Evolutionary conservation across 441 rosid species (phyloP).

Genomic region (Arabidopsis lyrata): DNA sequence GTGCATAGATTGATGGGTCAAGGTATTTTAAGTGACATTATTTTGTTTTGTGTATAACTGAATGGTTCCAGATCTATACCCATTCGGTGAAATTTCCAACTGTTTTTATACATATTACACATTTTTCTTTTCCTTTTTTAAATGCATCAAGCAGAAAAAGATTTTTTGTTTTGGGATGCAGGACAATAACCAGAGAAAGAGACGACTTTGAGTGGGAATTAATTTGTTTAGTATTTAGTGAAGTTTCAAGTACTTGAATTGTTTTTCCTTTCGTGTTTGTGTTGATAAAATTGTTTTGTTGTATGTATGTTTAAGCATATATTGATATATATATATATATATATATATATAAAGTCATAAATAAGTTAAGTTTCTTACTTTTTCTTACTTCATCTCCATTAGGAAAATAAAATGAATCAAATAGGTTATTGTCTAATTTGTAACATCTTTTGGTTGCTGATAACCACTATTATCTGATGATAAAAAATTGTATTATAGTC

Average conservation of each 20-base stretch:
- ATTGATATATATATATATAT: too few relatives aligned
- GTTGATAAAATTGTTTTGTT: not conserved
- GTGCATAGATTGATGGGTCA: not conserved
- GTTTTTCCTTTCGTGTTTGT: not conserved
- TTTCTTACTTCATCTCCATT: not conserved
- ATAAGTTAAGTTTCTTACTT: not conserved
- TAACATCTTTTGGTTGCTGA: not conserved
- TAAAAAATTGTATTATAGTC: not conserved
- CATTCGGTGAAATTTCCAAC: not conserved
- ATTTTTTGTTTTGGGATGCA: not conserved
- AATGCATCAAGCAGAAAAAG: not conserved
- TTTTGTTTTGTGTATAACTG: not conserved
- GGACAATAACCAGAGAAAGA: slow-evolving; percentile 20
- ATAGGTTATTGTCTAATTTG: not conserved
- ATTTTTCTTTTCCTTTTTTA: too few relatives aligned
- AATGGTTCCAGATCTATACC: not conserved
- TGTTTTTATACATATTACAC: not conserved
- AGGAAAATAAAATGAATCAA: not conserved
- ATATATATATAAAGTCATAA: not conserved
- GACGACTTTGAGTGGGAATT: not conserved
- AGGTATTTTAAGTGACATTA: not conserved
- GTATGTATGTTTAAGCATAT: not conserved
- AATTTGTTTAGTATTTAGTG: not conserved
- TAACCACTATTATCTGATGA: not conserved
- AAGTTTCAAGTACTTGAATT: not conserved